Percentiles rank a stretch among this genome's conserved stretches.
Conservation (phyloP, 2,329 filamentous ascomycete species). For the Penicillium sclerotigenum region DNA sequence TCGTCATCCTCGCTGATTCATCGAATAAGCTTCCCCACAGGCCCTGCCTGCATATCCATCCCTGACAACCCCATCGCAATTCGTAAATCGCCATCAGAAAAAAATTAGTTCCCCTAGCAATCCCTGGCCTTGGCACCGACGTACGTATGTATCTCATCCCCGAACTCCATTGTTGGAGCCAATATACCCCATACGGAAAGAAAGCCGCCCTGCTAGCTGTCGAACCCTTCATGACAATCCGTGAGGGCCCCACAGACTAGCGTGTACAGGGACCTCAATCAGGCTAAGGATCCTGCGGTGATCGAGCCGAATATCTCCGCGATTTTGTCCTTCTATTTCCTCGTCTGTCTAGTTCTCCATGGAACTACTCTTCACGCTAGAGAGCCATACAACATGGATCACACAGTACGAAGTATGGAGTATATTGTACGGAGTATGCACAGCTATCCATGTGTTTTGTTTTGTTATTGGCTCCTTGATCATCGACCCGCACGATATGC, state of each 20-base stretch:
- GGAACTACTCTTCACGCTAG: neutral
- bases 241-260: conserved; percentile 1
- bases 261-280: neutral
- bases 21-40: neutral
- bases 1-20: neutral
- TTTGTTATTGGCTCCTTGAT: neutral
- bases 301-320: conserved; percentile 4
- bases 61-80: neutral
- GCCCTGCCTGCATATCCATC: neutral
- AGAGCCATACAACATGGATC: neutral
- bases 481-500: neutral
- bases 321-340: neutral
- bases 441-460: no score
- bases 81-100: neutral
- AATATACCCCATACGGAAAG: neutral
- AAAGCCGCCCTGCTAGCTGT: neutral
- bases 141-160: no score
- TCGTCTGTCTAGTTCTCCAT: neutral
- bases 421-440: no score
- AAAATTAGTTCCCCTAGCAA: neutral
- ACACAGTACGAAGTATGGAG: neutral
- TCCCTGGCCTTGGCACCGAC: neutral
- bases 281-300: neutral
- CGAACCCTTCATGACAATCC: conserved; percentile 1
- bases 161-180: neutral